Percentiles rank a stretch among this genome's conserved stretches.
phyloP scores from a whole-genome alignment of 2,329 filamentous ascomycete species.

The Pseudogymnoascus sp. region DNA sequence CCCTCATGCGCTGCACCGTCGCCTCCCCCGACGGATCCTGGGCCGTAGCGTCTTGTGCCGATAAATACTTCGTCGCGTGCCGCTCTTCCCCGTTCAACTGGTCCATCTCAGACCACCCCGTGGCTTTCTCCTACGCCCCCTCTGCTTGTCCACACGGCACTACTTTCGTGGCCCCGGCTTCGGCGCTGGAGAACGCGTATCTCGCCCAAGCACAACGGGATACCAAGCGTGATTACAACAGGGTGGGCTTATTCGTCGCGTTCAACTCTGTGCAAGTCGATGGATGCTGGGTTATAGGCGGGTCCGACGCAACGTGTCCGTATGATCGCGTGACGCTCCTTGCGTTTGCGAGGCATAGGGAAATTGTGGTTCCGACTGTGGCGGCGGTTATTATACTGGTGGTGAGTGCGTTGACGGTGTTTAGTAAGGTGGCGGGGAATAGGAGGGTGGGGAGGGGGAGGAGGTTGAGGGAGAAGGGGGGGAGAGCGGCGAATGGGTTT shows the following conservation, averaged over 20 bases:
- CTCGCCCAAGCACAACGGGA: slow-evolving; percentile 30
- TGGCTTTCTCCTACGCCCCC: slow-evolving; percentile 36
- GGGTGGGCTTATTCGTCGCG: slow-evolving; percentile 43
- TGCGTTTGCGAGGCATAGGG: slow-evolving; percentile 34
- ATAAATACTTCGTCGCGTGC: slow-evolving; percentile 45
- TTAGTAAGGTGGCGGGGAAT: slow-evolving; percentile 57
- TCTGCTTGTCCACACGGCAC: slow-evolving; percentile 39
- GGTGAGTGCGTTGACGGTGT: slow-evolving; percentile 49
- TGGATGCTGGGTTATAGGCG: slow-evolving; percentile 53
- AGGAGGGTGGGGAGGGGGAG: slow-evolving; percentile 43
- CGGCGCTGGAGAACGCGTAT: slow-evolving; percentile 54
- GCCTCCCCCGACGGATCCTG: slow-evolving; percentile 41
- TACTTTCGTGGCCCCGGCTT: slow-evolving; percentile 49
- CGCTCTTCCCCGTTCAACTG: slow-evolving; percentile 49
- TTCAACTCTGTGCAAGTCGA: slow-evolving; percentile 49
- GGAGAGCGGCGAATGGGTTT: slow-evolving; percentile 40
- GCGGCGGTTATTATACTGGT: slow-evolving; percentile 54
- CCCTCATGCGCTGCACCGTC: slow-evolving; percentile 45
- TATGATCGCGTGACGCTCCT: slow-evolving; percentile 35
- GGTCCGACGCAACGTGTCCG: slow-evolving; percentile 47
- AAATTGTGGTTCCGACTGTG: slow-evolving; percentile 48
- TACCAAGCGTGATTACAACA: slow-evolving; percentile 20
- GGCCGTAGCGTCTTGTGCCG: slow-evolving; percentile 46
- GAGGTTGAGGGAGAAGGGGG: slow-evolving; percentile 34
- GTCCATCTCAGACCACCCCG: slow-evolving; percentile 37